Percentiles rank a stretch among this genome's conserved stretches.
phyloP scores from a whole-genome alignment of 2,329 filamentous ascomycete species.

The Fonsecaea pugnacius region DNA sequence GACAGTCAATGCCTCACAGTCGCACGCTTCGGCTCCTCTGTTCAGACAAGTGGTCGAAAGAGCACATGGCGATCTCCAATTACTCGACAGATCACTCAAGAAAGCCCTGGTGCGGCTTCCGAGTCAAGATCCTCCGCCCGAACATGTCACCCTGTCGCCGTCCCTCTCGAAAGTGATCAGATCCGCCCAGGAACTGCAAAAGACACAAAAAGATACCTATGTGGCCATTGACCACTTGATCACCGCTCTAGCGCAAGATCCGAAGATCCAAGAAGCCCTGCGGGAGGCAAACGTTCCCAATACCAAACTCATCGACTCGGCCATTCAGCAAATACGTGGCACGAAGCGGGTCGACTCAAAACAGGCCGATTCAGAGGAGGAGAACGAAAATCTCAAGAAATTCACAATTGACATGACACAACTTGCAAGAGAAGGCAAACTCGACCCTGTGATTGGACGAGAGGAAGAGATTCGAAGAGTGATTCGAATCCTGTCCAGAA shows the following conservation, averaged over 20 bases:
- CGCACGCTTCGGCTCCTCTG: slow-evolving; percentile 69
- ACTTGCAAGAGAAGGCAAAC: slow-evolving; percentile 92
- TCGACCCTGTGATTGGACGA: slow-evolving; percentile 94
- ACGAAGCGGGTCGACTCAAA: slow-evolving; percentile 94
- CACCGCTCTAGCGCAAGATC: slow-evolving; percentile 78
- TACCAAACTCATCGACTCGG: slow-evolving; percentile 83
- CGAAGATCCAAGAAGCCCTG: slow-evolving; percentile 71
- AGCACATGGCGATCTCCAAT: slow-evolving; percentile 88
- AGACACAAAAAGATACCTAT: slow-evolving; percentile 95
- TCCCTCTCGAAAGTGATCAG: slow-evolving; percentile 80
- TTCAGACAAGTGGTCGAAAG: slow-evolving; percentile 94
- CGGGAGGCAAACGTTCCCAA: slow-evolving; percentile 91
- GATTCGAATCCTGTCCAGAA: slow-evolving; percentile 86
- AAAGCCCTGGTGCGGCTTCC: slow-evolving; percentile 88
- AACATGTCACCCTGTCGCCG: slow-evolving; percentile 80
- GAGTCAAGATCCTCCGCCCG: slow-evolving; percentile 92
- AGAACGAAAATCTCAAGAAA: slow-evolving; percentile 94
- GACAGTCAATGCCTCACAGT: slow-evolving; percentile 66
- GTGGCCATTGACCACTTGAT: slow-evolving; percentile 96
- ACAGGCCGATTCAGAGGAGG: slow-evolving; percentile 86
- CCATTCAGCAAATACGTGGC: slow-evolving; percentile 88
- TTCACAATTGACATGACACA: slow-evolving; percentile 99
- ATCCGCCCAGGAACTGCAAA: slow-evolving; percentile 84
- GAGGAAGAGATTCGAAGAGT: slow-evolving; percentile 91
- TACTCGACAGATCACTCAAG: slow-evolving; percentile 86